These are phyloP conservation scores for Termitomyces sp. DNA, from an alignment of 768 basidiomycete species.

Conservation along the genomic window DNA sequence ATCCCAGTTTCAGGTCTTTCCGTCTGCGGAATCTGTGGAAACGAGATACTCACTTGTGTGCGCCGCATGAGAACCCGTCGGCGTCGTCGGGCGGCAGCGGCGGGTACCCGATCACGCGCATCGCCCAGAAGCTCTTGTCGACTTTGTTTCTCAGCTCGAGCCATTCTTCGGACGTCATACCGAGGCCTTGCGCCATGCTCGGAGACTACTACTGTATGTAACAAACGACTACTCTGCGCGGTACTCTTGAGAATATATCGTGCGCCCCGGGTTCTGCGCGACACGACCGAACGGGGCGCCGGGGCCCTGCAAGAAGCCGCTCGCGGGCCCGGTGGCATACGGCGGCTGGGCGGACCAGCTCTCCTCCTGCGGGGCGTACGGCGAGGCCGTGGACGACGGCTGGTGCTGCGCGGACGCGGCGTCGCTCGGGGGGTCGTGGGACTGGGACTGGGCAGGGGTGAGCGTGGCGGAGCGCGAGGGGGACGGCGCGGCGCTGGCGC, in stretches of 20 bases:
- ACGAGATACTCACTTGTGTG: constrained; percentile 59
- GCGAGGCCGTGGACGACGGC: constrained; percentile 9
- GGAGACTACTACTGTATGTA: constrained; percentile 2
- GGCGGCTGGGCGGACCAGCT: constrained; percentile 24
- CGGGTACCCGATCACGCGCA: constrained; percentile 88
- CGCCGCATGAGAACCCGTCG: constrained; percentile 85
- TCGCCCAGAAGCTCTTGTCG: constrained; percentile 85
- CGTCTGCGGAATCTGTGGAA: too few relatives aligned
- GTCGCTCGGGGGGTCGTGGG: constrained; percentile 12
- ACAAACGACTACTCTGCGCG: constrained; percentile 12
- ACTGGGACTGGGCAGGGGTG: constrained; percentile 15
- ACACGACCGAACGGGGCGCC: constrained; percentile 32
- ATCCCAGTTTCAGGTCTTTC: too few relatives aligned
- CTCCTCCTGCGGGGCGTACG: constrained; percentile 12
- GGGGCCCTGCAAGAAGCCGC: constrained; percentile 42
- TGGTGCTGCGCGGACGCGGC: constrained; percentile 9
- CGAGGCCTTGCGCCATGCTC: constrained; percentile 83
- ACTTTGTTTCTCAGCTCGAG: constrained; percentile 58
- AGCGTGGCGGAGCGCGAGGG: constrained; percentile 16
- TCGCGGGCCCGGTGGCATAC: constrained; percentile 40
- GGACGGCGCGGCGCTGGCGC: constrained; percentile 8
- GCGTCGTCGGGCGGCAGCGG: constrained; percentile 65
- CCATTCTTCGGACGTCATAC: constrained; percentile 70
- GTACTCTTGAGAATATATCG: constrained; percentile 49
- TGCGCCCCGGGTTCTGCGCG: constrained; percentile 49